Base-by-base conservation (phyloP, 2,329 filamentous ascomycete species). In the Fusarium sp. region DNA sequence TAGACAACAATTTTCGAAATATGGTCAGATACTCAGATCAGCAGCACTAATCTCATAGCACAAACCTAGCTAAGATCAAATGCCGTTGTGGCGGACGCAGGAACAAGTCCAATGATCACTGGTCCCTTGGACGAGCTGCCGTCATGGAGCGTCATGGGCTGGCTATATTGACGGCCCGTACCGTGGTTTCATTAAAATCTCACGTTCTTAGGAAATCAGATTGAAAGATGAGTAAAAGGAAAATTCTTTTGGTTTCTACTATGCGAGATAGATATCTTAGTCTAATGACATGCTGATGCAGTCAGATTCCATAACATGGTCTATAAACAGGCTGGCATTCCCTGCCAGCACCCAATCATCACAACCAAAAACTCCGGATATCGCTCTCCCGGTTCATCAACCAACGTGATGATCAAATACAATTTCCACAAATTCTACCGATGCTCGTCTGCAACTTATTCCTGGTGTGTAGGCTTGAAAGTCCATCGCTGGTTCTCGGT, bases 391-490 rank as follows among this genome's bases (percentile, higher is more conserved):
- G 51, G 54, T 66, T 41, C 54, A 66, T 71, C 58, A 54, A 60
- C 45, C 30, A 42, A 60, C 41, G 56, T 71, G 56, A 64, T 62
- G 66, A 72, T 64, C 58, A 68, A 63, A 62, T 72, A 46, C 54
- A 57, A 54, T 55, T 60, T 56, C 47, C 57, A 51, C 60, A 73
- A 64, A 68, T 64, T 53, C 56, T 63, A 68, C 42, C 43, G 23
- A 30, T 32, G 16, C 21, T 56, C 27, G n/a, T 55, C 20, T 14
- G 20, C 32, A 14, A 54, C 63, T 75, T 76, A 79, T 68, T 79
- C 76, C 41, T 78, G 75, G 73, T 78, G 76, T 57, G 80, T 81
- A 55, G 81, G 78, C 88, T 93, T 93, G 83, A 95, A 89, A 72
- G 82, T 85, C 81, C 85, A 91, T 77, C 85, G 79, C 76, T 79